Conservation (phyloP, 208 protist genomes). For the Vickermania ingenoplastis region DNA sequence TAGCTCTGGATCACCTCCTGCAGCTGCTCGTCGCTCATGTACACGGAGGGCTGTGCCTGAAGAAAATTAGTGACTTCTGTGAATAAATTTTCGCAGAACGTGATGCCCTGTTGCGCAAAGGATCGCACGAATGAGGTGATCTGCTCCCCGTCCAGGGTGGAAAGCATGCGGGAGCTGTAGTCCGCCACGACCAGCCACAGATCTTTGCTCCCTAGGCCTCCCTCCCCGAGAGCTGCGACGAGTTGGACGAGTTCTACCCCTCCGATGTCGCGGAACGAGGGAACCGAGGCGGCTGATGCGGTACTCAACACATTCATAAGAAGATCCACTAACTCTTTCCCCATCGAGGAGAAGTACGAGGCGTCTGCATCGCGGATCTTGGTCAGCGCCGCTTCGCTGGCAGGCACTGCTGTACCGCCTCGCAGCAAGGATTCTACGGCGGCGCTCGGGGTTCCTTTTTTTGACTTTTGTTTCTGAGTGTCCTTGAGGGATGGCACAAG, state of each 20-base stretch:
- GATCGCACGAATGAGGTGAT: constrained; percentile 45
- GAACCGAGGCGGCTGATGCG: not conserved
- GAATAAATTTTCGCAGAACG: constrained; percentile 72
- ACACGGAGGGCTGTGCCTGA: constrained; percentile 17
- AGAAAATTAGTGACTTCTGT: constrained; percentile 57
- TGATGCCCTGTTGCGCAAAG: constrained; percentile 35
- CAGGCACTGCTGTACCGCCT: too few species aligned
- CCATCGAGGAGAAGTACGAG: not conserved
- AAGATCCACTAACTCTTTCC: not conserved
- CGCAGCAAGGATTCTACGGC: too few species aligned
- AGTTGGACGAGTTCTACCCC: constrained; percentile 21
- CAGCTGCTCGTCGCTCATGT: constrained; percentile 44
- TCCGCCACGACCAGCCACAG: constrained; percentile 67
- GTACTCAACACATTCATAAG: not conserved
- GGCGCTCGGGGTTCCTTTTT: too few species aligned
- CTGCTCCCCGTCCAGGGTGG: constrained; percentile 48
- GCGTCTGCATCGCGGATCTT: too few species aligned
- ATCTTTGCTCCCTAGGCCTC: constrained; percentile 43
- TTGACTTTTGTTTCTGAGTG: too few species aligned
- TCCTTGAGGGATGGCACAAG: too few species aligned
- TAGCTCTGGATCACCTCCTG: constrained; percentile 54
- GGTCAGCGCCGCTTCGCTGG: too few species aligned
- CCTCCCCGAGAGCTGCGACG: constrained; percentile 39
- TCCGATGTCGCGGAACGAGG: not conserved
- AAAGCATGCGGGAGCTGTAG: constrained; percentile 58